phyloP scores from a whole-genome alignment of 306 rosid species.

The Acacia melanoxylon region DNA sequence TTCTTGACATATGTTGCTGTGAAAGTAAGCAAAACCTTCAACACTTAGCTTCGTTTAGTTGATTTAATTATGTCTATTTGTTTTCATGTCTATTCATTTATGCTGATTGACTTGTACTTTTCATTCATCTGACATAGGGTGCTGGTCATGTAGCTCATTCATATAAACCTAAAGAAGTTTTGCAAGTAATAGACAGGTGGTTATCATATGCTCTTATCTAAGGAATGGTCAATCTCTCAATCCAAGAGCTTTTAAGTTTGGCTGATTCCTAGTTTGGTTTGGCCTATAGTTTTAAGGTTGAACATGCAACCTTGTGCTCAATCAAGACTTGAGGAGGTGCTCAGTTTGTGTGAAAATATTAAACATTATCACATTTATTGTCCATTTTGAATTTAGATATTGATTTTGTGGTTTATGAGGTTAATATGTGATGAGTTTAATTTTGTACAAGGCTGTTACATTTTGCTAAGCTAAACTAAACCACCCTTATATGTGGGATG shows the following conservation, averaged over 20 bases:
- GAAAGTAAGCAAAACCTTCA: conserved; percentile 33
- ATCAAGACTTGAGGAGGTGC: no score
- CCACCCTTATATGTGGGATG: no score
- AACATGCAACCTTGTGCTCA: no score
- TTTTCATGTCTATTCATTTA: background rate
- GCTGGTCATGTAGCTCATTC: conserved; percentile 49
- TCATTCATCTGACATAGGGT: conserved; percentile 24
- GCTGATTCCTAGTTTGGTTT: background rate
- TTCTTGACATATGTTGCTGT: conserved; percentile 39
- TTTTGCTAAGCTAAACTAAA: no score
- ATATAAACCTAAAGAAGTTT: conserved; percentile 41
- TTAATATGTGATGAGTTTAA: no score
- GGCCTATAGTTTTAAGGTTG: background rate
- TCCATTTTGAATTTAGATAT: no score
- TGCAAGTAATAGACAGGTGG: conserved; percentile 40
- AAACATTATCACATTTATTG: no score
- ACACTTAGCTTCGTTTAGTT: background rate
- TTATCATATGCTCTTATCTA: conserved; percentile 36
- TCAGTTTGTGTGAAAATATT: no score
- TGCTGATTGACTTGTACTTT: background rate
- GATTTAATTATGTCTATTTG: background rate
- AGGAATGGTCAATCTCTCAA: background rate
- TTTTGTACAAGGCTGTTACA: no score
- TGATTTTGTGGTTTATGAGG: no score
- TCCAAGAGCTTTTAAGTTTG: background rate